Conservation (phyloP, 805 yeast genomes). For the Tetrapisispora iriomotensis region DNA sequence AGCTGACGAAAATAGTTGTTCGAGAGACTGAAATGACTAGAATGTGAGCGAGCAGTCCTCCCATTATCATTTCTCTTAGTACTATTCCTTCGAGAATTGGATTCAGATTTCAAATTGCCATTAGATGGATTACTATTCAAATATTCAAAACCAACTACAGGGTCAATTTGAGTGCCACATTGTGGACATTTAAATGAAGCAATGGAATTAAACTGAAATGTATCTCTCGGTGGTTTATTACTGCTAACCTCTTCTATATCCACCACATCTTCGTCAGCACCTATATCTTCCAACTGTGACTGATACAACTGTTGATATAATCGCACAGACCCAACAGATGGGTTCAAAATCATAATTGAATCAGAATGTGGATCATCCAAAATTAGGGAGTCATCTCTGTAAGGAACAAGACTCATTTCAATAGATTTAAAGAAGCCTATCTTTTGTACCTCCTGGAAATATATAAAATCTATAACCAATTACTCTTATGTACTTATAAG, state of each 20-base stretch:
- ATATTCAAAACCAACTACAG: background rate
- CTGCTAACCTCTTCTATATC: background rate
- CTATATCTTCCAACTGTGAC: background rate
- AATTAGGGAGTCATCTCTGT: slow-evolving; percentile 20
- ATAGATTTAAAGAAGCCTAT: too few relatives aligned
- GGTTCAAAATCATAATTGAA: slow-evolving; percentile 24
- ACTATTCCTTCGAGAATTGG: background rate
- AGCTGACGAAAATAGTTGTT: slow-evolving; percentile 15
- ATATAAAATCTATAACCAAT: too few relatives aligned
- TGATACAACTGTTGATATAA: slow-evolving; percentile 2
- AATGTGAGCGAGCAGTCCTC: background rate
- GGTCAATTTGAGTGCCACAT: slow-evolving; percentile 23
- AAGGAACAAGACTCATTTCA: slow-evolving; percentile 23
- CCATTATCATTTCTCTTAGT: background rate
- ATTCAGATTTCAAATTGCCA: background rate
- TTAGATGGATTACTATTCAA: background rate
- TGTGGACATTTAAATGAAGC: slow-evolving; percentile 24
- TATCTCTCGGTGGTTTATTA: background rate
- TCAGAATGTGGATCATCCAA: slow-evolving; percentile 22
- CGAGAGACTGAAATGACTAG: slow-evolving; percentile 9
- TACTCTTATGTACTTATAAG: too few relatives aligned
- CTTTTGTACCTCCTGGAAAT: too few relatives aligned
- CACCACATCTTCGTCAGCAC: background rate
- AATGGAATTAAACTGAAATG: slow-evolving; percentile 7
- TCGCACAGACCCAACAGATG: slow-evolving; percentile 12